Evolutionary conservation across 139 green algal genomes (phyloP).

Genomic region (Haematococcus lacustris): DNA sequence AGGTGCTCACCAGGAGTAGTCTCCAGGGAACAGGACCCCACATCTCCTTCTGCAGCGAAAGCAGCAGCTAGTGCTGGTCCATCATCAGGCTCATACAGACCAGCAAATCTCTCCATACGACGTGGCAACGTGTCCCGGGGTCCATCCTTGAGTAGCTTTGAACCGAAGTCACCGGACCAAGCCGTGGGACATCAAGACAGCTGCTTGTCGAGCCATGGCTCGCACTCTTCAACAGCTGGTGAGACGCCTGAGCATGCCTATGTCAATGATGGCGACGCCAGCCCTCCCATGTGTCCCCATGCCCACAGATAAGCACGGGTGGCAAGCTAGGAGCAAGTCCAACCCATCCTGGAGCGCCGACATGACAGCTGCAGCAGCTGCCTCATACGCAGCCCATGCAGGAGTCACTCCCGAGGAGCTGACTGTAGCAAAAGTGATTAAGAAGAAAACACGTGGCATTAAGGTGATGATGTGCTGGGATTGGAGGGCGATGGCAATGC

Average conservation of each 20-base stretch:
- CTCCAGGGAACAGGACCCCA: too few species aligned
- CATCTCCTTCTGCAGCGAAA: too few species aligned
- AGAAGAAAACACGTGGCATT: constrained; percentile 7
- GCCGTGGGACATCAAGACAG: not conserved
- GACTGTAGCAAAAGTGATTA: not conserved
- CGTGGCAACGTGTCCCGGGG: too few species aligned
- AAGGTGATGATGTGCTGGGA: not conserved
- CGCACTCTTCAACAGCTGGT: not conserved
- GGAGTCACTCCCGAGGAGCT: not conserved
- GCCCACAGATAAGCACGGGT: not conserved
- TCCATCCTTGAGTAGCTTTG: too few species aligned
- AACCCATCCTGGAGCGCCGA: not conserved
- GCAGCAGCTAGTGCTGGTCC: too few species aligned
- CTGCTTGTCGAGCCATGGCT: not conserved
- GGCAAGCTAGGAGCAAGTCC: not conserved
- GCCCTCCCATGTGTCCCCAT: not conserved
- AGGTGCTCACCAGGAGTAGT: too few species aligned
- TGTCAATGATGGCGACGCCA: not conserved
- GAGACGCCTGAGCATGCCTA: not conserved
- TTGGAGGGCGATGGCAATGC: not conserved
- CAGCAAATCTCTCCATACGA: too few species aligned
- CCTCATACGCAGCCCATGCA: not conserved
- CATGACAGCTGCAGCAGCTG: constrained; percentile 3
- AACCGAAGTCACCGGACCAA: too few species aligned
- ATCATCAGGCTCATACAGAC: too few species aligned